Conservation (phyloP, 345 rosid genomes). For the Firmiana major region DNA sequence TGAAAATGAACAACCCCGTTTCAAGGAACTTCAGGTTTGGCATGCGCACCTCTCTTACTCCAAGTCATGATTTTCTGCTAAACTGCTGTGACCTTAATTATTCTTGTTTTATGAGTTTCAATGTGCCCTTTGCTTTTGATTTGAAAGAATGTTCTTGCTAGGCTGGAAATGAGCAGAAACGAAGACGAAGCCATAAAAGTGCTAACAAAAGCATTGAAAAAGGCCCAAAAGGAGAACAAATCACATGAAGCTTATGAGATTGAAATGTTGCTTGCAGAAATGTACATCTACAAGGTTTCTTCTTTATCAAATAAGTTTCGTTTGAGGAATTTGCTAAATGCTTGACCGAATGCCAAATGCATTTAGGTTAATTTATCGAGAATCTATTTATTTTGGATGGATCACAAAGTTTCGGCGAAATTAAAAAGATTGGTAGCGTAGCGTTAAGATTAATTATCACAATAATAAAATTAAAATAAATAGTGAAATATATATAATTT, state of each 20-base stretch:
- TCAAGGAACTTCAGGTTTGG: slow-evolving; percentile 49
- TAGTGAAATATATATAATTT: too few relatives aligned
- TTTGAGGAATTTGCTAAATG: too few relatives aligned
- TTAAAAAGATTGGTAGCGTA: too few relatives aligned
- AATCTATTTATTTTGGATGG: too few relatives aligned
- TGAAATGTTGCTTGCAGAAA: slow-evolving; percentile 59
- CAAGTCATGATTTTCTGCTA: neutral
- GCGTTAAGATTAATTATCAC: too few relatives aligned
- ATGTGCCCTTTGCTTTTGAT: neutral
- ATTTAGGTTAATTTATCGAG: too few relatives aligned
- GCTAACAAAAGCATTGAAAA: slow-evolving; percentile 27
- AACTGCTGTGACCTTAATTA: neutral
- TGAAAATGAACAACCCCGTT: slow-evolving; percentile 27
- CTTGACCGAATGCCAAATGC: too few relatives aligned
- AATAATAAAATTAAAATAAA: too few relatives aligned
- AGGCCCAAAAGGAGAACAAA: slow-evolving; percentile 21
- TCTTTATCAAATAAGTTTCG: too few relatives aligned
- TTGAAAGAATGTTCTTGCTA: slow-evolving; percentile 29
- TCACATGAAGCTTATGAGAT: slow-evolving; percentile 56
- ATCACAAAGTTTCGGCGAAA: too few relatives aligned
- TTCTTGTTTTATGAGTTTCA: neutral
- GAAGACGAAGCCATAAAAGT: slow-evolving; percentile 42
- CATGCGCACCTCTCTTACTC: neutral
- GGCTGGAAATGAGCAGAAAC: slow-evolving; percentile 60
- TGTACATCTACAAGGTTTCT: slow-evolving; percentile 61